Base-by-base conservation (phyloP, 345 rosid species). In the Lumnitzera littorea region DNA sequence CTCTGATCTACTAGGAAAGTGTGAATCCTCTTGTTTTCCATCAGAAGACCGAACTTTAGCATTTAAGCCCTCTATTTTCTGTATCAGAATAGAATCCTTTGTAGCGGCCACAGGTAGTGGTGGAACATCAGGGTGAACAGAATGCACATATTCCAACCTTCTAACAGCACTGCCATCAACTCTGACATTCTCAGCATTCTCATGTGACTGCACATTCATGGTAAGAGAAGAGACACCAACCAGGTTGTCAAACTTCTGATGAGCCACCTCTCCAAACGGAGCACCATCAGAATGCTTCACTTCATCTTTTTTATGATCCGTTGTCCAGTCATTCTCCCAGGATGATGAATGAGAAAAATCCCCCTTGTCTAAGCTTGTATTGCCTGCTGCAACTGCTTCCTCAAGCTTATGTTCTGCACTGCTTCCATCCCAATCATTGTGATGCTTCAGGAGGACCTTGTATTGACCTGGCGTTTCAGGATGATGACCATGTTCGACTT, bases 11-110 rank as follows among this genome's bases (percentile, higher is more conserved):
- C 56, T 55, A 52, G 72, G 66, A 60, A 59, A 62, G 59, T 76
- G 67, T 51, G 73, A 56, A 62, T 61, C 64, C 65, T 80, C 91
- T 62, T 63, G 70, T 52, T 74, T 68, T 57, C 72, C 83, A 72
- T 80, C 95, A 62, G 75, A 68, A 53, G 77, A 82, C 50, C 91
- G 84, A 4, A 80, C 76, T 80, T 85, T 95, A 6, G 85, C 86
- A 77, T 91, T 95, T 70, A 95, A 70, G 62, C 89, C 82, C 76
- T 95, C 89, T 60, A 95, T 86, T 78, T 95, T 88, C 82, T 81
- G 84, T 66, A 95, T 85, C 73, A 88, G 74, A 76, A 70, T 76
- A 53, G 87, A 67, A 76, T 81, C 94, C 75, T 67, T 81, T 20
- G 84, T 58, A 55, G 78, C 50, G 15, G 59, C 59, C 0, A 41